A percentile compares a stretch with the other conserved stretches of the same genome.
phyloP scores from a whole-genome alignment of 208 protist genomes.

The Acanthamoeba royreba region DNA sequence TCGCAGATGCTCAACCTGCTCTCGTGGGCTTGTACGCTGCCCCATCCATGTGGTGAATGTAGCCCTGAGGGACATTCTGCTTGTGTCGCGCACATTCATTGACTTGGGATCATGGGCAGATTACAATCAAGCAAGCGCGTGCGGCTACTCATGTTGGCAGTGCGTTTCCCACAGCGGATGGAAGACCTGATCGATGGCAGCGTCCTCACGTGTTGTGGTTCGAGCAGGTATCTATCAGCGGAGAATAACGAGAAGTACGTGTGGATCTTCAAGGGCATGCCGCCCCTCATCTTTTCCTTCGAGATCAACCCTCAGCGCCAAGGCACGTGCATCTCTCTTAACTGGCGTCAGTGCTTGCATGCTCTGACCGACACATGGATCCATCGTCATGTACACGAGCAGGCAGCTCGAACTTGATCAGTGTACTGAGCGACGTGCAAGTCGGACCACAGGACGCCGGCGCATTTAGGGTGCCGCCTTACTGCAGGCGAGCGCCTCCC shows the following conservation, averaged over 20 bases:
- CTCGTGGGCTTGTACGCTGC: not conserved
- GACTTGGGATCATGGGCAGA: too few relatives aligned
- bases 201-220: not conserved
- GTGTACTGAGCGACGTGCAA: not conserved
- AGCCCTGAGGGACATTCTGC: not conserved
- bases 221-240: not conserved
- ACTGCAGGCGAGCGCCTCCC: not conserved
- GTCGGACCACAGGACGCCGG: not conserved
- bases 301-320: not conserved
- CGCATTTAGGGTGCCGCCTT: not conserved
- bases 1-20: not conserved
- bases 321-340: not conserved
- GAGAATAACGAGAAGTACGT: not conserved
- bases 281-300: not conserved
- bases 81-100: not conserved
- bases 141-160: not conserved
- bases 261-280: conserved; percentile 10
- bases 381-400: not conserved
- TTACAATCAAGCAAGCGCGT: not conserved
- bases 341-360: not conserved
- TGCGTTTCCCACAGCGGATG: not conserved
- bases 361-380: not conserved
- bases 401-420: not conserved
- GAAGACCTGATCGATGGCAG: not conserved
- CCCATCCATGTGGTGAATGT: not conserved